These are phyloP conservation scores for Phytophthora megakarya DNA, from an alignment of 352 stramenopile species.

Conservation along the genomic window DNA sequence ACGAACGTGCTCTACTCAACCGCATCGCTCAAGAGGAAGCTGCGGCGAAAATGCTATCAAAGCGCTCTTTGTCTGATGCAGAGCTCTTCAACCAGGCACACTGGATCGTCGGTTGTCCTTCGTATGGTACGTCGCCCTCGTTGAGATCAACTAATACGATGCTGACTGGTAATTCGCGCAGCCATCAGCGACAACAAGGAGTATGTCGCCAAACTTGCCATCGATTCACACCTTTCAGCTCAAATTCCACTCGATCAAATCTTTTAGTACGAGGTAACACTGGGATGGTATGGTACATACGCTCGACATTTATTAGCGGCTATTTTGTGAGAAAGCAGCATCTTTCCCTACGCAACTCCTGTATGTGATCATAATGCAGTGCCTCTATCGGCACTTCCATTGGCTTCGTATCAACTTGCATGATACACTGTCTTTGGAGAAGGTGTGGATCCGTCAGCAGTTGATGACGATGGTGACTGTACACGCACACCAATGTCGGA, in stretches of 20 bases:
- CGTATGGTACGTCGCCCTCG: slow-evolving; percentile 53
- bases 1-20: slow-evolving; percentile 45
- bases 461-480: slow-evolving; percentile 56
- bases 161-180: slow-evolving; percentile 22
- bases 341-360: slow-evolving; percentile 18
- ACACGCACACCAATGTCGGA: slow-evolving; percentile 36
- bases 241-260: slow-evolving; percentile 66
- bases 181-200: slow-evolving; percentile 85
- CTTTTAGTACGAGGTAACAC: slow-evolving; percentile 39
- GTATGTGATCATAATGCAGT: slow-evolving; percentile 5
- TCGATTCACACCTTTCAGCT: slow-evolving; percentile 74
- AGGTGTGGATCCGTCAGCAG: slow-evolving; percentile 60
- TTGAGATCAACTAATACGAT: background rate
- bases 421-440: slow-evolving; percentile 37
- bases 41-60: slow-evolving; percentile 16
- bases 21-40: slow-evolving; percentile 26
- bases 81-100: slow-evolving; percentile 57
- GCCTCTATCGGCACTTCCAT: slow-evolving; percentile 2
- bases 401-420: slow-evolving; percentile 7
- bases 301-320: slow-evolving; percentile 28
- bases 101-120: slow-evolving; percentile 76
- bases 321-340: slow-evolving; percentile 26
- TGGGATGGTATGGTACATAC: slow-evolving; percentile 36
- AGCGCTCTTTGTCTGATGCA: slow-evolving; percentile 44
- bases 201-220: slow-evolving; percentile 76